Base-by-base conservation (phyloP, 805 yeast genomes). In the Pichia membranifaciens region DNA sequence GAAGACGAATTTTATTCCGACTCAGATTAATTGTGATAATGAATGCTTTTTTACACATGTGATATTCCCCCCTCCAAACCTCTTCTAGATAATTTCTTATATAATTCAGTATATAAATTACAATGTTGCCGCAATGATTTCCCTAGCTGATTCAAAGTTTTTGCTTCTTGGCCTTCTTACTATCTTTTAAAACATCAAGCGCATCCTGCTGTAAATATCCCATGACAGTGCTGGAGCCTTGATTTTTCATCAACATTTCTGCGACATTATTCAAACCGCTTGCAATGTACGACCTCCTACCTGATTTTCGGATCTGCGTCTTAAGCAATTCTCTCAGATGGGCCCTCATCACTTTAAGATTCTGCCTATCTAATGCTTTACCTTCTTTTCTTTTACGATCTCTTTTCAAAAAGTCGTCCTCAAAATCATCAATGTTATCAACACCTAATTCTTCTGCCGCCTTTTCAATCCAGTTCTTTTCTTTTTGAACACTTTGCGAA, bases 371-470 rank as follows among this genome's bases (percentile, higher is more conserved):
- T 43, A 84, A 59, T 45, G 79, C 72, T 58, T 76, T 78, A 45
- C 68, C 74, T 51, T 72, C 71, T 54, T 73, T 77, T 55, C 76
- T 75, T 48, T 73, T 73, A 55, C 86, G 75, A 58, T 79, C 82
- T 59, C 81, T 80, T 53, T 77, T 78, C 44, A 85, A 65, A 38
- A 77, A 72, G 52, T 81, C 87, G 54, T 82, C 90, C 45, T 79
- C 89, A 38, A 84, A 67, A 48, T 83, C 90, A 39, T 76, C 70
- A 45, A 80, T 65, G 43, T 81, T 73, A 32, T 86, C 96, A 35
- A 90, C 67, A 8, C 96, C 99, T 47, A 93, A 72, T 43, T 93
- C 99, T 45, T 85, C 93, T 0, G 98, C 98, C 0, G 96, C 97
- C 59, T 87, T 81, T 50, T 79, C 76, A 50, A 89, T 71, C 97